Evolutionary conservation across 305 asterid genomes (phyloP), one percentile per base, ranked within the genome.

Genomic region (Coffea humblotiana): DNA sequence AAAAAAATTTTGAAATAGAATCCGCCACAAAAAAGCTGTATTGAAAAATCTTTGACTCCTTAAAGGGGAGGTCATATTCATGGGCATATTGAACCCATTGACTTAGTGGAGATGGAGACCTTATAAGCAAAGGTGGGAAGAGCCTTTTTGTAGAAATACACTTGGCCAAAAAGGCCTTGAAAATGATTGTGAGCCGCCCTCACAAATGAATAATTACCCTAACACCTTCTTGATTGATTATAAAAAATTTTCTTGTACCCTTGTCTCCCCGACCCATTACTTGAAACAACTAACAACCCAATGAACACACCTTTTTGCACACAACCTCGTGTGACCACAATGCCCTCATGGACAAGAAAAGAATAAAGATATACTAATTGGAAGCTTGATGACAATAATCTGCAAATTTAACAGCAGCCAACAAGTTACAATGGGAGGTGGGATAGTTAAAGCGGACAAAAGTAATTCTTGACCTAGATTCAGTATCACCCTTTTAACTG

Each of bases 131-230:
- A 78, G 32, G 83, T 81, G 85, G 76, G 77, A 82, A 80, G 70
- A 77, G 75, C 76, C 45, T 19, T 19, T 32, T 76, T 64, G 54
- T 61, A 8, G 56, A 77, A 78, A 29, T 2, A 75, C 2, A 61
- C 16, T 25, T 29, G 10, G 49, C 75, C 75, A 66, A 83, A 88
- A 89, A 83, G 90, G 82, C 85, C 78, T 63, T 82, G 89, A 88
- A 84, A 91, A 88, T 86, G 91, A 92, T 83, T 83, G 86, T 82
- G 75, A 81, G 91, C 90, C 84, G 88, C 93, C 90, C 79, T 80
- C 29, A 51, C 66, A 61, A 32, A 68, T 82, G 81, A 45, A 77
- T 68, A 80, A 76, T 74, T 51, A 56, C 78, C 54, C 45, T 79
- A 19, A 77, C 45, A 40, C 16, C 64, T 52, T 54, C 61, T 52